Conservation (phyloP, 108 stramenopile genomes). For the Phaeodactylum tricornutum region DNA sequence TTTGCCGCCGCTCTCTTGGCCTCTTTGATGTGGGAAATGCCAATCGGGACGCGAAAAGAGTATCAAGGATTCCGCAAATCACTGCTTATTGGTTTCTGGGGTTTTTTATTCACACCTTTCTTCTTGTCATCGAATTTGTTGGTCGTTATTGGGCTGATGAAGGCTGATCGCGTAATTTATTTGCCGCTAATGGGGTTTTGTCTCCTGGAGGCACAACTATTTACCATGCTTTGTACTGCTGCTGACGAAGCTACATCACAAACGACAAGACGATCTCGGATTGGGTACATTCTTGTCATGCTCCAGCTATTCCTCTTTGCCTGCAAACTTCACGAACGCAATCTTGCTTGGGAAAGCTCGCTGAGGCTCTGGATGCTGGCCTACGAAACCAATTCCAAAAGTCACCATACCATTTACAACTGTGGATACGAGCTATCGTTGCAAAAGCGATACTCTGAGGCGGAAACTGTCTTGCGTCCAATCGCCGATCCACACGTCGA, state of each 20-base stretch:
- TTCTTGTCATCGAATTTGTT: slow-evolving; percentile 35
- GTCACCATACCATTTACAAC: slow-evolving; percentile 43
- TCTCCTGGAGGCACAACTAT: slow-evolving; percentile 23
- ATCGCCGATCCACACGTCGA: slow-evolving; percentile 33
- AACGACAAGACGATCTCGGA: neutral
- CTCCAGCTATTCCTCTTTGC: slow-evolving; percentile 24
- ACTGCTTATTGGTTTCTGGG: slow-evolving; percentile 19
- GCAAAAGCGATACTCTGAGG: slow-evolving; percentile 29
- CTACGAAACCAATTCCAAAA: slow-evolving; percentile 31
- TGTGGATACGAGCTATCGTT: slow-evolving; percentile 46
- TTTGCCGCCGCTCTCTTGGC: slow-evolving; percentile 13
- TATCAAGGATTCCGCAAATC: neutral
- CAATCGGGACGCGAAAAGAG: neutral
- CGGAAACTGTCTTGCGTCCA: slow-evolving; percentile 33
- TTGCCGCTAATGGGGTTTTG: slow-evolving; percentile 42
- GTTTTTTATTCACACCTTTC: slow-evolving; percentile 33
- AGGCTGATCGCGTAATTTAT: slow-evolving; percentile 50
- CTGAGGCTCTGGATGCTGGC: slow-evolving; percentile 32
- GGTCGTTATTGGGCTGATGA: slow-evolving; percentile 50
- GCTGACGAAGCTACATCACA: neutral
- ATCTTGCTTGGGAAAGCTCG: slow-evolving; percentile 34
- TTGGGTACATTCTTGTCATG: slow-evolving; percentile 19
- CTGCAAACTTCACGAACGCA: slow-evolving; percentile 29
- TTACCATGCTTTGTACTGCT: slow-evolving; percentile 9
- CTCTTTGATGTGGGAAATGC: slow-evolving; percentile 21